Evolutionary conservation across 306 rosid species (phyloP).

Genomic region (apple (Malus domestica)): ASM211411v1 NC_041795.1:22248501-22249000

Average conservation of each 20-base stretch:
- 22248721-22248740: slow-evolving; percentile 73
- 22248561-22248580: slow-evolving; percentile 29
- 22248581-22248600: slow-evolving; percentile 23
- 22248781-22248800: background rate
- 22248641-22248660: background rate
- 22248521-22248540: slow-evolving; percentile 76
- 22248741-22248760: slow-evolving; percentile 35
- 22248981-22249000: too few relatives aligned
- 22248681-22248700: background rate
- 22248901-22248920: too few relatives aligned
- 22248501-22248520: slow-evolving; percentile 53
- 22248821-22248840: too few relatives aligned
- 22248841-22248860: too few relatives aligned
- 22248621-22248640: background rate
- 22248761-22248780: slow-evolving; percentile 8
- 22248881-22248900: too few relatives aligned
- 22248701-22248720: slow-evolving; percentile 50
- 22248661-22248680: background rate
- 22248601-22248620: slow-evolving; percentile 30
- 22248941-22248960: too few relatives aligned
- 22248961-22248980: too few relatives aligned
- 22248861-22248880: too few relatives aligned
- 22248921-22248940: too few relatives aligned
- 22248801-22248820: too few relatives aligned
- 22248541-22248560: slow-evolving; percentile 73